phyloP scores from a whole-genome alignment of 1,139 yeast species.

The Wickerhamomyces sp. region DNA sequence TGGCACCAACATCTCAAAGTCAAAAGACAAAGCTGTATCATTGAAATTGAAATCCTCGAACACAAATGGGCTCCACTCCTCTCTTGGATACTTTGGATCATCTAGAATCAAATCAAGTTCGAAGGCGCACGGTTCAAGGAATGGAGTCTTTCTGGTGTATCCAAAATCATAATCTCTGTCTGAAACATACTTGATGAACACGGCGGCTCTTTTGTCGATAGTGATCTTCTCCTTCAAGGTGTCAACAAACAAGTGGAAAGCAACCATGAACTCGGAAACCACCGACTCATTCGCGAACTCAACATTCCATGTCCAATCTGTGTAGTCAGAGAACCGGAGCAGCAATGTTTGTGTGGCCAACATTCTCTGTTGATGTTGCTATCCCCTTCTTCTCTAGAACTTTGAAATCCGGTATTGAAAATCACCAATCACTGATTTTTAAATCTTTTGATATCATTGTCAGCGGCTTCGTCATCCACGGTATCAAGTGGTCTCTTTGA shows the following conservation, averaged over 20 bases:
- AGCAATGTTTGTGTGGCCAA: not conserved
- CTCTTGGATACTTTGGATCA: no score
- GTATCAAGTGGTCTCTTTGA: not conserved
- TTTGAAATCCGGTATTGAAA: no score
- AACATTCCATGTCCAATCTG: conserved; percentile 4
- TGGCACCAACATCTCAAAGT: conserved; percentile 4
- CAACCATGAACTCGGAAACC: no score
- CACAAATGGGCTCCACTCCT: not conserved
- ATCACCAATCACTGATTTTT: no score
- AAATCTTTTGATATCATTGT: conserved; percentile 2
- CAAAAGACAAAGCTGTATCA: not conserved
- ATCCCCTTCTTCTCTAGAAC: no score
- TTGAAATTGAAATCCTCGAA: not conserved
- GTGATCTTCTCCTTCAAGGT: conserved; percentile 9
- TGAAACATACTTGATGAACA: conserved; percentile 4
- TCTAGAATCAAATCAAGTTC: no score
- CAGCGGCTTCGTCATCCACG: conserved; percentile 1
- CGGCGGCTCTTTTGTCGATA: conserved; percentile 12
- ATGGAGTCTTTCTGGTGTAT: no score
- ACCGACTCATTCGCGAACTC: not conserved
- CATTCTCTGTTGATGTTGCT: no score
- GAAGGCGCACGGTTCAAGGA: no score
- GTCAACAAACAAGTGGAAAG: not conserved
- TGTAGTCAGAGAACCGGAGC: no score
- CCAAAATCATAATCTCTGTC: not conserved